phyloP scores from a whole-genome alignment of 192 early-diverging fungal species.

The Jimgerdemannia lactiflua region DNA sequence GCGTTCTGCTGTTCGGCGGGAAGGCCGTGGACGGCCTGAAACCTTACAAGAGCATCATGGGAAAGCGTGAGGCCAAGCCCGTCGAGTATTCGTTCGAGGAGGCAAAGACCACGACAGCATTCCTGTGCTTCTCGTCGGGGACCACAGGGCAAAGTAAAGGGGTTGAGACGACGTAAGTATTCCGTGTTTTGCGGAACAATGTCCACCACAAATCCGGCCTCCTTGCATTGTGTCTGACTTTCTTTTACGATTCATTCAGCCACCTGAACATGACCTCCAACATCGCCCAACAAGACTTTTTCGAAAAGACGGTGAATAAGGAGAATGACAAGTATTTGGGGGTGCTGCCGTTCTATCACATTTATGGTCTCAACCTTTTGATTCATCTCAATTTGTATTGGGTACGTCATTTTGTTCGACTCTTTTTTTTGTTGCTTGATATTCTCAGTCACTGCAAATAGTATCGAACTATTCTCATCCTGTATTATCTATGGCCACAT shows the following conservation, averaged over 20 bases:
- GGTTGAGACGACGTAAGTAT: conserved; percentile 31
- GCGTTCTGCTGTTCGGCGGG: conserved; percentile 28
- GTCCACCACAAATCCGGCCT: background rate
- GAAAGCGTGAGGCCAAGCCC: conserved; percentile 8
- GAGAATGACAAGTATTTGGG: conserved; percentile 17
- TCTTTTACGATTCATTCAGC: conserved; percentile 8
- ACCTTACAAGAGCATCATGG: conserved; percentile 21
- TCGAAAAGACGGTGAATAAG: background rate
- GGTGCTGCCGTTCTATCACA: conserved; percentile 33
- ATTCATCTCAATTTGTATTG: conserved; percentile 15
- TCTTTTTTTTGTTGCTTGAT: background rate
- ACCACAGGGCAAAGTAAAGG: conserved; percentile 33
- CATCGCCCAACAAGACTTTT: conserved; percentile 10
- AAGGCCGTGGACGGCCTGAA: conserved; percentile 10
- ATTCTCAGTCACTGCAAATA: no score
- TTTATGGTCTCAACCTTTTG: conserved; percentile 18
- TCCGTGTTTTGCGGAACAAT: background rate
- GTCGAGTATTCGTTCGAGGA: conserved; percentile 23
- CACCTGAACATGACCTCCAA: conserved; percentile 31
- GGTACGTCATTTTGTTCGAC: background rate
- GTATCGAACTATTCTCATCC: background rate
- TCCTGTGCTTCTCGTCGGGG: conserved; percentile 31
- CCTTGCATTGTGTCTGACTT: background rate
- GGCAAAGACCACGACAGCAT: conserved; percentile 17
- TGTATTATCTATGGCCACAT: background rate